phyloP scores from a whole-genome alignment of 106 monocot species.

The Dendrobium chrysotoxum region DNA sequence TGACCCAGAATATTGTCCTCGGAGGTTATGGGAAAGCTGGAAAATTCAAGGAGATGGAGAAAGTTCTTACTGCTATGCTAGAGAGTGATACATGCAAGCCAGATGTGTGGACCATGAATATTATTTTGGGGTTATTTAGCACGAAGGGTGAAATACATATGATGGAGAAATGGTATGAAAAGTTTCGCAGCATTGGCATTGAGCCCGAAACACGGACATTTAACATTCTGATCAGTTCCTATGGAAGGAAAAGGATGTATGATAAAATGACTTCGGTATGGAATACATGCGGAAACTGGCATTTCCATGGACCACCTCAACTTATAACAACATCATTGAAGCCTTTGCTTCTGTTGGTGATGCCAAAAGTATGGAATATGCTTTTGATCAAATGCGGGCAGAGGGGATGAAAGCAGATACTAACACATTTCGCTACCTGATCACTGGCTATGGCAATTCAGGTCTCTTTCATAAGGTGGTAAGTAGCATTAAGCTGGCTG shows the following conservation, averaged over 20 bases:
- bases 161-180: constrained; percentile 98
- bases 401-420: constrained; percentile 86
- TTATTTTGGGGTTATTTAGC: constrained; percentile 69
- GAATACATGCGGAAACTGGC: constrained; percentile 82
- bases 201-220: constrained; percentile 84
- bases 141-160: constrained; percentile 52
- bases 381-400: constrained; percentile 80
- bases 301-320: constrained; percentile 85
- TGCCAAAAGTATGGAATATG: constrained; percentile 69
- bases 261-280: constrained; percentile 91
- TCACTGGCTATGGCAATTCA: constrained; percentile 74
- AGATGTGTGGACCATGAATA: constrained; percentile 96
- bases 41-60: constrained; percentile 72
- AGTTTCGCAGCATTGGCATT: constrained; percentile 64
- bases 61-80: constrained; percentile 60
- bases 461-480: constrained; percentile 87
- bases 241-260: constrained; percentile 70
- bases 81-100: constrained; percentile 54
- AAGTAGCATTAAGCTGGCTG: constrained; percentile 66
- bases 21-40: constrained; percentile 81
- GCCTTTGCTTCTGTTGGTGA: constrained; percentile 82
- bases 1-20: constrained; percentile 77
- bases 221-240: constrained; percentile 81
- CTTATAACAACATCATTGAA: constrained; percentile 82
- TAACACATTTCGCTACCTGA: constrained; percentile 79